These are phyloP conservation scores for Wakefieldia striispora DNA, from an alignment of 768 basidiomycete species.

Conservation along the genomic window DNA sequence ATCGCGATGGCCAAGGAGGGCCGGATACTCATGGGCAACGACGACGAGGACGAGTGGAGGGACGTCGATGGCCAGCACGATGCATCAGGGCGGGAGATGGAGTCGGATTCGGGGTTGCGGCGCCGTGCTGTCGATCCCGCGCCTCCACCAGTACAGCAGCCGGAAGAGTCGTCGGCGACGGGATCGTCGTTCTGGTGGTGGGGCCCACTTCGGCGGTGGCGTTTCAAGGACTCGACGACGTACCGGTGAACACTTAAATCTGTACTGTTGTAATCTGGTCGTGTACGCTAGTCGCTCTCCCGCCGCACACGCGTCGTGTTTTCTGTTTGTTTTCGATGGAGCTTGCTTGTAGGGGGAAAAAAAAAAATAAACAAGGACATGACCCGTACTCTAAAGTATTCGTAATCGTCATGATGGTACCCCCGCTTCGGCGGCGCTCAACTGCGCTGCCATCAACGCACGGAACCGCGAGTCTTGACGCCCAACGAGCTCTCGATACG, in stretches of 20 bases:
- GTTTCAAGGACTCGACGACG: constrained; percentile 72
- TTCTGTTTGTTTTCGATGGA: background rate
- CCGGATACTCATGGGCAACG: background rate
- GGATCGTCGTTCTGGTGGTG: constrained; percentile 70
- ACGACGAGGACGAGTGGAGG: constrained; percentile 21
- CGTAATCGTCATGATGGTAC: constrained; percentile 2
- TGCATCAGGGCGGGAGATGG: no score
- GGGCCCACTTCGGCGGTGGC: constrained; percentile 73
- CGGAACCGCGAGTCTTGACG: constrained; percentile 77
- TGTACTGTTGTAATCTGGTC: background rate
- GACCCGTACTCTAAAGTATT: constrained; percentile 1
- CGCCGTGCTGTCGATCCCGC: background rate
- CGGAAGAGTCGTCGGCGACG: constrained; percentile 2
- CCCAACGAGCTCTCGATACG: constrained; percentile 75
- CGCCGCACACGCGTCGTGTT: background rate
- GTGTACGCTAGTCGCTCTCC: constrained; percentile 5
- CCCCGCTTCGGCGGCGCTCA: constrained; percentile 46
- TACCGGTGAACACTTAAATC: constrained; percentile 39
- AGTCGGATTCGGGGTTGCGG: no score
- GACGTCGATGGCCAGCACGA: background rate
- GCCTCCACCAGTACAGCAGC: background rate
- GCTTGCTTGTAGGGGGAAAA: constrained; percentile 2
- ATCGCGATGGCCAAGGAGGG: background rate
- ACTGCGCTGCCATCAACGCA: constrained; percentile 85
- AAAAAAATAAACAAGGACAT: background rate